A percentile compares a stretch with the other conserved stretches of the same genome.
These are phyloP conservation scores for Xylaria acuta DNA, from an alignment of 495 filamentous ascomycete species.

Conservation along the genomic window DNA sequence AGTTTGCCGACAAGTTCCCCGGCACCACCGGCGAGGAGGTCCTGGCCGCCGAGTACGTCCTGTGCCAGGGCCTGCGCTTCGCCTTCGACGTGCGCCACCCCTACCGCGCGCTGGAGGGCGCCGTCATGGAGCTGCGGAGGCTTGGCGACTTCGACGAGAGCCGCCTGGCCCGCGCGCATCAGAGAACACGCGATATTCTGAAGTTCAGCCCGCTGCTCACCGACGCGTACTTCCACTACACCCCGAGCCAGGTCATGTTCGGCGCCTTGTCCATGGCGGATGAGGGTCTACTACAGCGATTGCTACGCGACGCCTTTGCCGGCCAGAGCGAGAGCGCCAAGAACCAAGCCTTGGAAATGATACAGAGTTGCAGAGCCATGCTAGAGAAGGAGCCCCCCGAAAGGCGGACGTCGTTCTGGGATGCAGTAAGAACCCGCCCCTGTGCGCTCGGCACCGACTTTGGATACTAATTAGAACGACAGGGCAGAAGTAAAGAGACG, in stretches of 20 bases:
- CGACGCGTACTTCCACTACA: constrained; percentile 95
- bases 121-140: constrained; percentile 74
- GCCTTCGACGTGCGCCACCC: constrained; percentile 93
- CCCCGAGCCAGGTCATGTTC: constrained; percentile 91
- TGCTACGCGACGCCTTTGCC: constrained; percentile 73
- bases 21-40: constrained; percentile 76
- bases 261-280: constrained; percentile 79
- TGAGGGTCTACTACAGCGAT: constrained; percentile 69
- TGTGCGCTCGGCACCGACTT: neutral
- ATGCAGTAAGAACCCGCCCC: constrained; percentile 40
- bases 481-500: constrained; percentile 48
- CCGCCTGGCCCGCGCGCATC: constrained; percentile 72
- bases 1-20: constrained; percentile 64
- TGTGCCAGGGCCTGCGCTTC: constrained; percentile 93
- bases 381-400: constrained; percentile 55
- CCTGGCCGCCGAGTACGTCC: constrained; percentile 85
- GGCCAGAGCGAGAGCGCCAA: constrained; percentile 42
- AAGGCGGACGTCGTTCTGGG: constrained; percentile 50
- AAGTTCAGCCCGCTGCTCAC: constrained; percentile 83
- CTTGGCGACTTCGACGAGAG: constrained; percentile 54
- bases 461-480: neutral
- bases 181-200: constrained; percentile 71
- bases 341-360: constrained; percentile 54
- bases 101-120: constrained; percentile 83
- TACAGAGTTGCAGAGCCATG: constrained; percentile 59